Evolutionary conservation across 306 rosid species (phyloP).

Genomic region (Mimosa bimucronata): DNA sequence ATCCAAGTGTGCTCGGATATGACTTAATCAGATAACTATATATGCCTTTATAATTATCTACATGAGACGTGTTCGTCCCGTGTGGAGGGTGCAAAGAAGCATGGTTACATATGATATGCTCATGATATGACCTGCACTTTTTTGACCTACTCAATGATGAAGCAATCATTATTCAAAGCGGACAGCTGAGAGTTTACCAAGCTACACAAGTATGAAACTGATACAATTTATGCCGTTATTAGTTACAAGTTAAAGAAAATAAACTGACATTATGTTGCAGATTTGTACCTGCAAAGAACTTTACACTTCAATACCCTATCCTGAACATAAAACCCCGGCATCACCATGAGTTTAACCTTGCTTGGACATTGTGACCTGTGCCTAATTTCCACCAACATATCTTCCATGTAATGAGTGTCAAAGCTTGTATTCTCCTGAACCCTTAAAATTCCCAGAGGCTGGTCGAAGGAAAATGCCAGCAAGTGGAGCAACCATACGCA

Average conservation of each 20-base stretch:
- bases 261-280: constrained; percentile 45
- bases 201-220: constrained; percentile 24
- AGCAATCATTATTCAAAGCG: neutral
- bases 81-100: neutral
- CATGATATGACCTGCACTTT: neutral
- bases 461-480: constrained; percentile 90
- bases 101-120: neutral
- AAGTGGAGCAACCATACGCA: constrained; percentile 95
- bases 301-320: constrained; percentile 82
- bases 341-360: constrained; percentile 88
- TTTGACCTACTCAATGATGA: neutral
- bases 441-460: constrained; percentile 73
- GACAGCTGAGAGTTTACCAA: constrained; percentile 23
- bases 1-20: too few species aligned
- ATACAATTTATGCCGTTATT: constrained; percentile 26
- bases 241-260: constrained; percentile 26
- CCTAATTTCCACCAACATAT: constrained; percentile 61
- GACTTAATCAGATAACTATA: too few species aligned
- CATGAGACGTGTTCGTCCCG: neutral
- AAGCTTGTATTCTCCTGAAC: constrained; percentile 80
- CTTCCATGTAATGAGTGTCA: constrained; percentile 92
- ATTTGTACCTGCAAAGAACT: constrained; percentile 90
- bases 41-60: neutral
- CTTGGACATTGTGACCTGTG: constrained; percentile 68
- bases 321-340: constrained; percentile 93